Base-by-base conservation (phyloP, 2,329 filamentous ascomycete species). In the Fusarium euwallaceae region DNA sequence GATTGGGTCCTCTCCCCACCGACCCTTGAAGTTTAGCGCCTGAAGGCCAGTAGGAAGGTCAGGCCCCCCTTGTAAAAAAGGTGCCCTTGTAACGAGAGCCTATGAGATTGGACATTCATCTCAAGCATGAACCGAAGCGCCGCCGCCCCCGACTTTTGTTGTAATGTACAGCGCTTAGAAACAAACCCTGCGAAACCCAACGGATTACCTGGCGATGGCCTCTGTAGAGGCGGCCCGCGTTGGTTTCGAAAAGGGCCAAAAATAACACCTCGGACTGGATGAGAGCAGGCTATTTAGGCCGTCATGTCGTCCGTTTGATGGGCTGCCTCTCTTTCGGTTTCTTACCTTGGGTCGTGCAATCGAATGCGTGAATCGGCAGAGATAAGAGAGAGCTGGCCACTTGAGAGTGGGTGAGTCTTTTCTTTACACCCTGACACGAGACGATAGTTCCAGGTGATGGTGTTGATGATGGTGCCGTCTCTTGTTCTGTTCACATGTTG, bases 301-400 rank as follows among this genome's bases (percentile, higher is more conserved):
- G 29, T 60, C n/a, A 34, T 32, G 55, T 36, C 27, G 48, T 36
- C 55, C 59, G 12, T 27, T 37, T n/a, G 41, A 55, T 61, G 43
- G 71, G 71, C 68, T 74, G 61, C 71, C 68, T 74, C 71, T 72
- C 67, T 65, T 56, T 55, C 43, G 55, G 24, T 72, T 37, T 37
- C 36, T n/a, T 27, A 51, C 37, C 37, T 14, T 36, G 24, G 27
- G 58, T 64, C 59, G 41, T 58, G 36, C 27, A 43, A 51, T 64
- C n/a, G 20, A 20, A 27, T 61, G 58, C 22, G 36, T 61, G 37
- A 61, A 39, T 58, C 55, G 55, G 55, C 32, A 37, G 55, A 58
- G 55, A 17, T 34, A 51, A 29, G 45, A 29, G 45, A 17, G 9
- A 32, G 36, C 32, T 8, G 24, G 22, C 43, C 43, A 48, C 22